Conservation (phyloP, 345 rosid genomes). For the Garcia nutans region DNA sequence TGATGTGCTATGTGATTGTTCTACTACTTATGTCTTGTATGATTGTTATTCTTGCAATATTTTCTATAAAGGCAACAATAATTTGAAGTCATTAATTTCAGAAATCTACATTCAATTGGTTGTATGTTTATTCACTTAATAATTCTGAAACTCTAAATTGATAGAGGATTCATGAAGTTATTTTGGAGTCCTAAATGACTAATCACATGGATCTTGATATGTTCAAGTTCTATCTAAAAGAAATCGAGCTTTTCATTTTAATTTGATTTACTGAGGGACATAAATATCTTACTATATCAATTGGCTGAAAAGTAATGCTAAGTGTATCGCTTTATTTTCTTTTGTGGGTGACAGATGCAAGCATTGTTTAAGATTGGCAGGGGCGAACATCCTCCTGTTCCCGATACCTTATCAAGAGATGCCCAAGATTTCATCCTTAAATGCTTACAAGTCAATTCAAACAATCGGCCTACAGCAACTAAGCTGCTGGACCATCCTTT, state of each 20-base stretch:
- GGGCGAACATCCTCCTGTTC: slow-evolving; percentile 29
- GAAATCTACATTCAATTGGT: too few relatives aligned
- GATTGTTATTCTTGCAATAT: too few relatives aligned
- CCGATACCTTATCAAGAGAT: slow-evolving; percentile 16
- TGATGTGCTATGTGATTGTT: background rate
- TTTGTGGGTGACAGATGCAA: slow-evolving; percentile 23
- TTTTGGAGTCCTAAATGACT: background rate
- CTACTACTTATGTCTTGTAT: too few relatives aligned
- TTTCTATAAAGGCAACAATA: too few relatives aligned
- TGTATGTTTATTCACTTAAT: background rate
- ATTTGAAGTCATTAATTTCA: background rate
- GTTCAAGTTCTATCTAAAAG: background rate
- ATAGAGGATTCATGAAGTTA: background rate
- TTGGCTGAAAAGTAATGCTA: background rate
- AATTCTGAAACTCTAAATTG: background rate
- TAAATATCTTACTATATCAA: background rate
- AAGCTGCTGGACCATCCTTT: slow-evolving; percentile 28
- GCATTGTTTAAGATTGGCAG: slow-evolving; percentile 33
- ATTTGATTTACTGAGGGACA: background rate
- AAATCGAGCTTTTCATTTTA: background rate
- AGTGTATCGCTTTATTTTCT: background rate
- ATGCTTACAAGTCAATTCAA: slow-evolving; percentile 32
- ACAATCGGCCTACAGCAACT: slow-evolving; percentile 28
- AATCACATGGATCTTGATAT: background rate
- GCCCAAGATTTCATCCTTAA: slow-evolving; percentile 29